Evolutionary conservation across 441 rosid species (phyloP), one percentile per base, ranked within the genome.

Genomic region (Metrosideros polymorpha): DNA sequence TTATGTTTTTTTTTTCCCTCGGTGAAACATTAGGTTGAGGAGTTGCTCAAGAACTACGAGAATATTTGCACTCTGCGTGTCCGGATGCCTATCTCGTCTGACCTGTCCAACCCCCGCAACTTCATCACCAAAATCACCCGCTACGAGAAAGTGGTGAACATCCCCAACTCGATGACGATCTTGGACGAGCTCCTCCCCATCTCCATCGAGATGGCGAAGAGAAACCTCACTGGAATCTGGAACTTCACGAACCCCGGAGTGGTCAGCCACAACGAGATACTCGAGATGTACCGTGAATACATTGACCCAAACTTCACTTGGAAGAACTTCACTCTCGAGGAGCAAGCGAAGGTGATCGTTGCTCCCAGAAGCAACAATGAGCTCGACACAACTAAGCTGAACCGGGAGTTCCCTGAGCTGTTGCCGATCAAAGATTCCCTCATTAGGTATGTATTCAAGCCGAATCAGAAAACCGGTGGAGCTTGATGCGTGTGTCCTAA

Each of bases 331-430:
- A 94, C 89, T 42, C 91, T 97, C 25, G 98, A 95, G 88, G 99
- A 97, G 88, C 99, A 97, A 85, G 97, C 97, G 12, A 95, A 97
- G 89, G 99, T 95, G 42, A 95, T 97, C 49, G 83, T 97, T 45
- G 99, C 98, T 82, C 98, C 98, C 2, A 92, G 99, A 92, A 97
- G 99, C 92, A 97, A 97, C 91, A 97, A 95, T n/a, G 98, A 97
- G 92, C 98, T 97, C 2, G 97, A 97, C 87, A 92, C 94, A 0
- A 84, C 90, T 75, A 97, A 95, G 85, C 91, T 97, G 96, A 94
- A 92, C 90, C 76, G 86, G 49, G 96, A 95, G 90, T 97, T 97
- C 92, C 99, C 99, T 14, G 94, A 95, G 89, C 90, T 96, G 88
- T 47, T 95, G 91, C 88, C 98, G 85, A 95, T 97, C 83, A 97